Conservation (phyloP, 129 eudicot genomes). For the Glebionis coronaria region DNA sequence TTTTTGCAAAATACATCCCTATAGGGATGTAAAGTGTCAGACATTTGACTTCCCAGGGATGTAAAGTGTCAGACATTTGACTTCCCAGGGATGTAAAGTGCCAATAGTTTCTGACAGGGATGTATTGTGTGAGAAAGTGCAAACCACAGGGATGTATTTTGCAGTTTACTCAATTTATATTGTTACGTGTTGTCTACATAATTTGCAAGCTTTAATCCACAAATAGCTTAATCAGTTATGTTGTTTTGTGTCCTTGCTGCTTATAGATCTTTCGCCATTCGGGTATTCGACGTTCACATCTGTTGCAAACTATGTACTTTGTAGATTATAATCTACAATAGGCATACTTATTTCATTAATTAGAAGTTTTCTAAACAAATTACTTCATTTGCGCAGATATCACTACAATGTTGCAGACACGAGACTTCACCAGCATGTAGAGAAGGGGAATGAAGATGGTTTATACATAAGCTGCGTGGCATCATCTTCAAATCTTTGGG, state of each 20-base stretch:
- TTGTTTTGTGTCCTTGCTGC: background rate
- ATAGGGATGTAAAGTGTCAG: no score
- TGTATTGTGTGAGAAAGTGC: no score
- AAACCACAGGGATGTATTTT: no score
- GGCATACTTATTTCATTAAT: background rate
- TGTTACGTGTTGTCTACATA: no score
- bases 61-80: no score
- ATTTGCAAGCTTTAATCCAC: no score
- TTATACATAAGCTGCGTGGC: constrained; percentile 90
- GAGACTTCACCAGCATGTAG: constrained; percentile 70
- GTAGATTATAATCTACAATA: constrained; percentile 5
- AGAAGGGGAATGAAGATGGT: constrained; percentile 95
- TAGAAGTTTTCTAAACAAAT: background rate
- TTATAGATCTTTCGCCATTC: background rate
- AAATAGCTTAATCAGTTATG: no score
- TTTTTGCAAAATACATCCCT: no score
- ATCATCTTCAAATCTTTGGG: constrained; percentile 91
- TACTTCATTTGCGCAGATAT: constrained; percentile 39
- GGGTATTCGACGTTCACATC: background rate
- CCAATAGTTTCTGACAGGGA: no score
- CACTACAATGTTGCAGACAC: constrained; percentile 78
- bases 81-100: no score
- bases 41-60: no score
- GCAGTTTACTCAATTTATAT: no score
- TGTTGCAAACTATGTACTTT: background rate